These are phyloP conservation scores for Colletotrichum falcatum DNA, from an alignment of 2,329 filamentous ascomycete species.

Conservation along the genomic window DNA sequence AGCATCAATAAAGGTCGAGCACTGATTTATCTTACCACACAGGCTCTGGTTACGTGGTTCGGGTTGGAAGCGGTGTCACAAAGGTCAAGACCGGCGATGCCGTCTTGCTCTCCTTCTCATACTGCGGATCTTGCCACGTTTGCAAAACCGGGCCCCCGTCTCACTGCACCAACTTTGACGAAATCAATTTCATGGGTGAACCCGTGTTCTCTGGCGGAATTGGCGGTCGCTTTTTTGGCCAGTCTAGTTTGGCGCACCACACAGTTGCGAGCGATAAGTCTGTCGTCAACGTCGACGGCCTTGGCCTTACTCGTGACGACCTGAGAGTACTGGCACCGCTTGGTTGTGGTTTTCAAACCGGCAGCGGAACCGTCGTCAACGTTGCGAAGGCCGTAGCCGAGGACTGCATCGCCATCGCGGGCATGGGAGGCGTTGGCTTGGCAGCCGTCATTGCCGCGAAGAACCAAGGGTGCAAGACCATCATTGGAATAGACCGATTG, in stretches of 20 bases:
- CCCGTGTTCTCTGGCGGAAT: conserved; percentile 28
- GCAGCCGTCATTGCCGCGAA: conserved; percentile 51
- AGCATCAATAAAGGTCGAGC: too few relatives aligned
- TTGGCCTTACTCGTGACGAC: conserved; percentile 37
- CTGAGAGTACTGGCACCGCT: conserved; percentile 49
- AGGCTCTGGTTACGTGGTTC: conserved; percentile 60
- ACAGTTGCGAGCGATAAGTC: conserved; percentile 47
- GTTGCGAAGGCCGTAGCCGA: conserved; percentile 46
- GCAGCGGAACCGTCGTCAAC: conserved; percentile 51
- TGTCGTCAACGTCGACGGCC: conserved; percentile 45
- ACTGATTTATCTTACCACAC: not conserved
- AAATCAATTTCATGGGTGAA: conserved; percentile 58
- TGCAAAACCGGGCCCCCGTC: conserved; percentile 59
- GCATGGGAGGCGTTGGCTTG: conserved; percentile 52
- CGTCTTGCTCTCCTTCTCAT: conserved; percentile 60
- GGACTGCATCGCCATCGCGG: conserved; percentile 48
- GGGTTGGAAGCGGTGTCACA: conserved; percentile 57
- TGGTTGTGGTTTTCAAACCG: conserved; percentile 54
- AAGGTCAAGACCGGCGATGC: conserved; percentile 65
- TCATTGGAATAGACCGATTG: conserved; percentile 47
- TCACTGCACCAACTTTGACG: conserved; percentile 61
- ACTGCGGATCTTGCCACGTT: conserved; percentile 56
- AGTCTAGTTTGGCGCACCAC: conserved; percentile 49
- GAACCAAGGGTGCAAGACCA: conserved; percentile 44
- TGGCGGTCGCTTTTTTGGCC: conserved; percentile 50